Evolutionary conservation across 2,329 filamentous ascomycete genomes (phyloP).

Genomic region (Alternaria triticina): DNA sequence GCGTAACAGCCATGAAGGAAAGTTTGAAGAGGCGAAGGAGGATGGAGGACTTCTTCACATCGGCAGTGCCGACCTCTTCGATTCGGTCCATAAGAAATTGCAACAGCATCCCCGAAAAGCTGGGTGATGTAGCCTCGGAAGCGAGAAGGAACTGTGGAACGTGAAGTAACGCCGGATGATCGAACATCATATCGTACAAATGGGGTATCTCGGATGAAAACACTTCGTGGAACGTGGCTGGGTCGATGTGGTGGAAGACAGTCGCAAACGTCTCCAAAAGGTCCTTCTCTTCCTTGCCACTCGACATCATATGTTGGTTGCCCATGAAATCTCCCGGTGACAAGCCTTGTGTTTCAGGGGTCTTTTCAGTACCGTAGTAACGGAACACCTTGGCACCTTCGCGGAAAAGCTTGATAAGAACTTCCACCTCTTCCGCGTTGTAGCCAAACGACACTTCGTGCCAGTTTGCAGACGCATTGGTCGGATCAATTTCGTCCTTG

Average conservation of each 20-base stretch:
- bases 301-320: conserved; percentile 93
- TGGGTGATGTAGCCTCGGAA: conserved; percentile 96
- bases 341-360: conserved; percentile 74
- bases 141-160: conserved; percentile 98
- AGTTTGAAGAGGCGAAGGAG: conserved; percentile 94
- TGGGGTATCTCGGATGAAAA: conserved; percentile 97
- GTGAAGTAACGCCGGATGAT: conserved; percentile 91
- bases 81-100: conserved; percentile 98
- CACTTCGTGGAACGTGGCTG: conserved; percentile 97
- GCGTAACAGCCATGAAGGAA: conserved; percentile 98
- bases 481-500: conserved; percentile 70
- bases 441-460: conserved; percentile 95
- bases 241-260: conserved; percentile 97
- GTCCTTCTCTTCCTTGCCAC: conserved; percentile 95
- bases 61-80: conserved; percentile 88
- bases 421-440: conserved; percentile 93
- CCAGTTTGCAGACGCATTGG: conserved; percentile 87
- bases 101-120: conserved; percentile 96
- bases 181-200: conserved; percentile 97
- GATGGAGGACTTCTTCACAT: conserved; percentile 92
- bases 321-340: conserved; percentile 91
- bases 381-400: conserved; percentile 96
- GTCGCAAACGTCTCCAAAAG: conserved; percentile 96
- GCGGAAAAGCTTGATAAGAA: conserved; percentile 95
- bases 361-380: conserved; percentile 92